These are phyloP conservation scores for Pseudopyrenochaeta lycopersici DNA, from an alignment of 2,329 filamentous ascomycete genomes.

Conservation along the genomic window DNA sequence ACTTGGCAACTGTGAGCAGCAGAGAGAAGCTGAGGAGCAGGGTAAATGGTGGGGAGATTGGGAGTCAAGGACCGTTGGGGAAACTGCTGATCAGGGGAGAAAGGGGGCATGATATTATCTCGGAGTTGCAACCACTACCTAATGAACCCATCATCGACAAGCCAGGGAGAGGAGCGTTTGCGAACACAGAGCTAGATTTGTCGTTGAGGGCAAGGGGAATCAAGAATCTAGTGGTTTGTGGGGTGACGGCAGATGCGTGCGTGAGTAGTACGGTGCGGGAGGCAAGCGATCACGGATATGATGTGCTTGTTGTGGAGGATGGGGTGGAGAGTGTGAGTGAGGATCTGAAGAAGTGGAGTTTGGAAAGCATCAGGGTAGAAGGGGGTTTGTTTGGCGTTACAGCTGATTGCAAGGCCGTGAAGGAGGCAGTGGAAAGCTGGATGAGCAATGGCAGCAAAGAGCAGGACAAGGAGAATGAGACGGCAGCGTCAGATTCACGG, in stretches of 20 bases:
- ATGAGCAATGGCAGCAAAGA: conserved; percentile 1
- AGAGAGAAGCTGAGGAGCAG: conserved; percentile 64
- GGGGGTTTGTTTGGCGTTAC: conserved; percentile 43
- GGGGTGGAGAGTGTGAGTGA: conserved; percentile 47
- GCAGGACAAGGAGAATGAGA: not conserved
- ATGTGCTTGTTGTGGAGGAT: conserved; percentile 62
- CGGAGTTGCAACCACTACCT: conserved; percentile 60
- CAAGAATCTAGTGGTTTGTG: conserved; percentile 62
- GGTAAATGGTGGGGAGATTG: conserved; percentile 64
- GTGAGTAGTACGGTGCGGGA: conserved; percentile 65
- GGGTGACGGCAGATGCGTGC: conserved; percentile 66
- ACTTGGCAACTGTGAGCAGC: conserved; percentile 64
- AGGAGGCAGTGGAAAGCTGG: conserved; percentile 36
- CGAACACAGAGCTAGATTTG: conserved; percentile 64
- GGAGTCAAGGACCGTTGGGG: conserved; percentile 63
- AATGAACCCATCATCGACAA: conserved; percentile 64
- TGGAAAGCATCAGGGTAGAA: conserved; percentile 37
- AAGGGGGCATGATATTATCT: conserved; percentile 65
- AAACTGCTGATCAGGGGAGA: conserved; percentile 68
- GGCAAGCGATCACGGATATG: conserved; percentile 64
- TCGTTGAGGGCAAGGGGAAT: conserved; percentile 61
- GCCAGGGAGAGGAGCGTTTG: conserved; percentile 63
- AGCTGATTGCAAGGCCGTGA: conserved; percentile 26
- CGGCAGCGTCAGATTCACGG: not conserved
- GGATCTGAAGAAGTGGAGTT: conserved; percentile 39